phyloP scores from a whole-genome alignment of 805 yeast species.

The Wickerhamiella lipophila region DNA sequence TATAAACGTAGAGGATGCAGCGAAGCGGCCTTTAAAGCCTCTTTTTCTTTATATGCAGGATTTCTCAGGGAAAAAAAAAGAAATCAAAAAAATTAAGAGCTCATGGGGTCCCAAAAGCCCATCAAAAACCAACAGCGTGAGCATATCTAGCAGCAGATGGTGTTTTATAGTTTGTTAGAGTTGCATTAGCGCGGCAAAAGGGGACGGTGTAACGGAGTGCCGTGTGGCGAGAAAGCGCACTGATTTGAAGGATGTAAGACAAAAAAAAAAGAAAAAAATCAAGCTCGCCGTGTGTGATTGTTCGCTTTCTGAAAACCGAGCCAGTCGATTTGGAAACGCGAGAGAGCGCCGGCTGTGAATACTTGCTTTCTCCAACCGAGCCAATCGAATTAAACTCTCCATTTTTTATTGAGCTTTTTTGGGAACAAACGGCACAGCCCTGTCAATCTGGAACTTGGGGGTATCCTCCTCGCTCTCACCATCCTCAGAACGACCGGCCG shows the following conservation, averaged over 20 bases:
- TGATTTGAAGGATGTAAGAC: too few species aligned
- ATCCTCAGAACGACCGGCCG: conserved; percentile 35
- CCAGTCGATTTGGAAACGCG: too few species aligned
- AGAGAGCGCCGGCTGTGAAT: too few species aligned
- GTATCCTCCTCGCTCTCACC: conserved; percentile 21
- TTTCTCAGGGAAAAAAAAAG: neutral
- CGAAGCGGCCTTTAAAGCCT: neutral
- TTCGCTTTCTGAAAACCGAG: too few species aligned
- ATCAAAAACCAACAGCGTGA: neutral
- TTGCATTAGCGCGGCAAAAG: neutral
- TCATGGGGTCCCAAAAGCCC: too few species aligned
- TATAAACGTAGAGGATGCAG: neutral
- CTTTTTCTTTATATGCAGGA: neutral
- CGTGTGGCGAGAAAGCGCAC: too few species aligned
- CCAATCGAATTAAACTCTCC: too few species aligned
- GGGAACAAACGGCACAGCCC: conserved; percentile 30
- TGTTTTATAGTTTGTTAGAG: neutral
- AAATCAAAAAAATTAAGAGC: neutral
- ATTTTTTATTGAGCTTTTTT: conserved; percentile 14
- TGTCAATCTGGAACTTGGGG: conserved; percentile 28
- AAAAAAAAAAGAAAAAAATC: too few species aligned
- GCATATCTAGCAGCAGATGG: neutral
- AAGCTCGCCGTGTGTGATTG: too few species aligned
- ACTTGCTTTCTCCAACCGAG: too few species aligned
- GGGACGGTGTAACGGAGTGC: too few species aligned